Evolutionary conservation across 805 yeast genomes (phyloP).

Genomic region (Wickerhamiella occidentalis): DNA sequence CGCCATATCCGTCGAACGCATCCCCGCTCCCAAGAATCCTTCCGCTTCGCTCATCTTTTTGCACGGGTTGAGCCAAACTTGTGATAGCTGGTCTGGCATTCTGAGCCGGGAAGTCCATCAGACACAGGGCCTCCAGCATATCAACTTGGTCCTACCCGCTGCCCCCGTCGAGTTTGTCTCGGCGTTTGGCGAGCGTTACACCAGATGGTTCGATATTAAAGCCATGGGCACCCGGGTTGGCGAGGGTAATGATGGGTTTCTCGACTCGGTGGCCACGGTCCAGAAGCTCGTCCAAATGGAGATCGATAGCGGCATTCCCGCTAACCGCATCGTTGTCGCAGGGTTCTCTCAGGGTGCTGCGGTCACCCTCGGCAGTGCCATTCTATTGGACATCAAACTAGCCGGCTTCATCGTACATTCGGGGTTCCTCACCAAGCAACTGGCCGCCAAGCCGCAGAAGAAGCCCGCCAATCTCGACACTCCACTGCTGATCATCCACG

Average conservation of each 20-base stretch:
- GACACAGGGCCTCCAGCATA: constrained; percentile 37
- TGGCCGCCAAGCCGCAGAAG: constrained; percentile 12
- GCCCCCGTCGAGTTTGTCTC: constrained; percentile 70
- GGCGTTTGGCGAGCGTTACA: constrained; percentile 51
- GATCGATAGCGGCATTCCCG: constrained; percentile 27
- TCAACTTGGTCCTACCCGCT: constrained; percentile 76
- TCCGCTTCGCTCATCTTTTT: constrained; percentile 60
- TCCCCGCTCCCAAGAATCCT: constrained; percentile 34
- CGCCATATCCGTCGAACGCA: constrained; percentile 26
- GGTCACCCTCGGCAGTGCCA: constrained; percentile 37
- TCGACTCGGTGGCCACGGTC: constrained; percentile 24
- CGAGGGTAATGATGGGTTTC: constrained; percentile 31
- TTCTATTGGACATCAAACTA: constrained; percentile 35
- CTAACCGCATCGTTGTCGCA: constrained; percentile 62
- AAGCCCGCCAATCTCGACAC: constrained; percentile 42
- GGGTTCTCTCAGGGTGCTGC: constrained; percentile 96
- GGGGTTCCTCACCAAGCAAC: constrained; percentile 44
- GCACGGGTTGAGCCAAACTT: constrained; percentile 90
- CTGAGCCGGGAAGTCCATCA: constrained; percentile 47
- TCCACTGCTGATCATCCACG: constrained; percentile 83
- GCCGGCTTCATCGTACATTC: constrained; percentile 72
- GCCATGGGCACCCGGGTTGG: constrained; percentile 21
- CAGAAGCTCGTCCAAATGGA: constrained; percentile 26
- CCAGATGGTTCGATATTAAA: constrained; percentile 78
- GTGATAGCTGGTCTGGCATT: constrained; percentile 74